Evolutionary conservation across 1,284 basidiomycete species (phyloP).

Genomic region (Cystobasidium slooffiae): DNA sequence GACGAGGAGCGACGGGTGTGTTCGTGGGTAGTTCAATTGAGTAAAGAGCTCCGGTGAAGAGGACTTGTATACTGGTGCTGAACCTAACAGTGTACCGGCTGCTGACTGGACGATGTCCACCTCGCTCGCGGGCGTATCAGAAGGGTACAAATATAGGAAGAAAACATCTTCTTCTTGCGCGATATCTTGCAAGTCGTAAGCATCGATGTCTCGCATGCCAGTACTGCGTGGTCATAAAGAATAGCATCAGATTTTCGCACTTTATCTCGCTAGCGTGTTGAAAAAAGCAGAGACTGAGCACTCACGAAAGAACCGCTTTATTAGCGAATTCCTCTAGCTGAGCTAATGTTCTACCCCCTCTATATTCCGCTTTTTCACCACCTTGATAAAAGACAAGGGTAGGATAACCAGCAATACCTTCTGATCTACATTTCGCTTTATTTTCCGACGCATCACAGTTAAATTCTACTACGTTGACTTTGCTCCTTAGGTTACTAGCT

Average conservation of each 20-base stretch:
- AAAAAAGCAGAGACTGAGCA: conserved; percentile 43
- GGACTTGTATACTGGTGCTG: conserved; percentile 69
- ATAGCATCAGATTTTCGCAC: no score
- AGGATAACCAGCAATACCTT: conserved; percentile 77
- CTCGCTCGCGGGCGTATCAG: conserved; percentile 56
- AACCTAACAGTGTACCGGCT: conserved; percentile 54
- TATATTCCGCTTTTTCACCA: conserved; percentile 69
- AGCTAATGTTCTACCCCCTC: conserved; percentile 68
- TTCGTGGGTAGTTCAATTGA: conserved; percentile 43
- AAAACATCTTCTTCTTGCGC: conserved; percentile 67
- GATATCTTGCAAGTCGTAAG: conserved; percentile 61
- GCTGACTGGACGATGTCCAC: conserved; percentile 54
- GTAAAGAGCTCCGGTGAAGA: conserved; percentile 54
- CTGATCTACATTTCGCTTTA: conserved; percentile 66
- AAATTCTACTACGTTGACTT: conserved; percentile 77
- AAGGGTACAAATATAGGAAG: conserved; percentile 73
- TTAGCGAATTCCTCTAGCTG: conserved; percentile 72
- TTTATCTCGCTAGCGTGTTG: no score
- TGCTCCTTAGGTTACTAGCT: conserved; percentile 68
- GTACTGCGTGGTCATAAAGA: conserved; percentile 53
- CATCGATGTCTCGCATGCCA: conserved; percentile 62
- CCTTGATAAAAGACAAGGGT: conserved; percentile 70
- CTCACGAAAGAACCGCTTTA: conserved; percentile 69
- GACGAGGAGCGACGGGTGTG: conserved; percentile 51
- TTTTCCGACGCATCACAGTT: conserved; percentile 73